A percentile compares a stretch with the other conserved stretches of the same genome.
Conservation (phyloP, 768 basidiomycete species). For the Mycena indigotica region DNA sequence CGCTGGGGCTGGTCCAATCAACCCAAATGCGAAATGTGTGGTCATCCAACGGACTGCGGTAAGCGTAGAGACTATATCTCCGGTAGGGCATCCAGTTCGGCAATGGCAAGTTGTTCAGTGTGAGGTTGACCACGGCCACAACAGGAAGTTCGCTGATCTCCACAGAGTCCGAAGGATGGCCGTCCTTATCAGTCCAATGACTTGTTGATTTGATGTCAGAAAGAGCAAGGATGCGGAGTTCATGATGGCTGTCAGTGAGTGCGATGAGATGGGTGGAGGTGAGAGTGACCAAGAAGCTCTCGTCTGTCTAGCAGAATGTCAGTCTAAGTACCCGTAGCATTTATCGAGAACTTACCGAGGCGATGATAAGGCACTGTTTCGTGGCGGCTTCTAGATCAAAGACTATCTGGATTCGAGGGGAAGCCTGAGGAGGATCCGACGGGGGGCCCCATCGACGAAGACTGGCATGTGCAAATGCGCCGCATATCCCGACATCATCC, state of each 20-base stretch:
- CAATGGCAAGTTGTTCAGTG: background rate
- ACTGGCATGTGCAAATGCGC: background rate
- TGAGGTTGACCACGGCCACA: background rate
- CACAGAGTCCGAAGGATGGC: background rate
- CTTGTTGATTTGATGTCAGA: background rate
- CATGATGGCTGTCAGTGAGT: background rate
- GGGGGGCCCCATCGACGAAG: background rate
- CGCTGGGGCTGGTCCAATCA: background rate
- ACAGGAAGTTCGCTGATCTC: background rate
- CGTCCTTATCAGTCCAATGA: background rate
- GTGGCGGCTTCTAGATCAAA: background rate
- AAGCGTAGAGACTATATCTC: background rate
- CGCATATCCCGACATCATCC: background rate
- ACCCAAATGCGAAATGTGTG: slow-evolving; percentile 6
- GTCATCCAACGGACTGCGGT: slow-evolving; percentile 8
- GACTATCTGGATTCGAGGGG: background rate
- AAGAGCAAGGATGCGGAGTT: background rate
- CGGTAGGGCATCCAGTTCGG: background rate
- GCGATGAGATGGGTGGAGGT: background rate
- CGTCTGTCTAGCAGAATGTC: background rate
- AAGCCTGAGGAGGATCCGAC: background rate
- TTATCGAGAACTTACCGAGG: background rate
- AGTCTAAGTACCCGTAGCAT: background rate
- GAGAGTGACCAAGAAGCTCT: background rate
- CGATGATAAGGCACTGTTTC: background rate